Conservation (phyloP, 2,329 filamentous ascomycete species). For the Cladosporium cucumerinum region DNA sequence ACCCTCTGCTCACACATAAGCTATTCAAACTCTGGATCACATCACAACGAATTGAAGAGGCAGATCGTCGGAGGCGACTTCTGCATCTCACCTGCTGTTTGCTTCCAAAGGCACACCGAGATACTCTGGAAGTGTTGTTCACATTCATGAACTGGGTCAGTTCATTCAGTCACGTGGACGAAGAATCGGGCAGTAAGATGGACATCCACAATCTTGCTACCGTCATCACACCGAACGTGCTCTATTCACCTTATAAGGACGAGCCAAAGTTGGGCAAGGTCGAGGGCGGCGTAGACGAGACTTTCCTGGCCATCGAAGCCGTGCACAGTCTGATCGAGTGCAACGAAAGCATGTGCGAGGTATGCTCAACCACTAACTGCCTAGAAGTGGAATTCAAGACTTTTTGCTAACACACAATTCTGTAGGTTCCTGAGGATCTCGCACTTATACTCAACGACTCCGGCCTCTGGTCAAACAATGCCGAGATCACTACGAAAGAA, state of each 20-base stretch:
- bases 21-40: conserved; percentile 87
- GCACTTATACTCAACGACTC: conserved; percentile 81
- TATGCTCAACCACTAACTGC: conserved; percentile 49
- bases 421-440: conserved; percentile 86
- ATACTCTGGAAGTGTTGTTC: conserved; percentile 92
- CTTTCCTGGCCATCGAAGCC: conserved; percentile 89
- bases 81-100: conserved; percentile 90
- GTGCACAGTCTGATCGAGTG: conserved; percentile 87
- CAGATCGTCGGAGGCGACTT: conserved; percentile 76
- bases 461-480: conserved; percentile 72
- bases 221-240: conserved; percentile 93
- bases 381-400: not conserved
- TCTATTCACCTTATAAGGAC: conserved; percentile 50
- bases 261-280: conserved; percentile 42
- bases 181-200: conserved; percentile 98
- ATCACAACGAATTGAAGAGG: conserved; percentile 79
- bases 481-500: conserved; percentile 93
- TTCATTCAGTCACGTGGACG: conserved; percentile 94
- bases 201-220: conserved; percentile 96
- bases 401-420: not conserved
- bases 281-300: conserved; percentile 60
- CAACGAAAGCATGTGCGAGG: conserved; percentile 96
- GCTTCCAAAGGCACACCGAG: conserved; percentile 85
- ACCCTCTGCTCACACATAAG: conserved; percentile 92
- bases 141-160: conserved; percentile 96